These are phyloP conservation scores for Nematodospora anomalae DNA, from an alignment of 1,139 yeast genomes.

Conservation along the genomic window DNA sequence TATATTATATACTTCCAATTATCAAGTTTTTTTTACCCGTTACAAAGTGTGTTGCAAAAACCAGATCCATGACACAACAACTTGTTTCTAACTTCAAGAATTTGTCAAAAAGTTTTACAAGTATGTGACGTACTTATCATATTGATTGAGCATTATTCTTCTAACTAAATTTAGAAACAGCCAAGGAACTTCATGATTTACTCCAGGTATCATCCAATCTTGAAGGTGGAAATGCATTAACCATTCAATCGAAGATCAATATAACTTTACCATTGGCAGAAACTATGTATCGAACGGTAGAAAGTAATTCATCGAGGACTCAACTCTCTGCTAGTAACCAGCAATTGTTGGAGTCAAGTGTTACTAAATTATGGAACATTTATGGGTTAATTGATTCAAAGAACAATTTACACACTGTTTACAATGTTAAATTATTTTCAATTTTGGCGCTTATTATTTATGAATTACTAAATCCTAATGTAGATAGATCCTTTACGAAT, in stretches of 20 bases:
- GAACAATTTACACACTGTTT: conserved; percentile 9
- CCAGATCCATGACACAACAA: conserved; percentile 11
- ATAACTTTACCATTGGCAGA: conserved; percentile 12
- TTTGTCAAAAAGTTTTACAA: conserved; percentile 10
- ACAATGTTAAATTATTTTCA: conserved; percentile 20
- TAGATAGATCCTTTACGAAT: conserved; percentile 19
- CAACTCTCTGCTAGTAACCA: conserved; percentile 8
- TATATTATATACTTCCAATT: no score
- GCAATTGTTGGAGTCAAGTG: conserved; percentile 17
- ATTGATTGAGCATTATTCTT: not conserved
- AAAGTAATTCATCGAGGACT: conserved; percentile 3
- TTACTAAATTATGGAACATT: conserved; percentile 28
- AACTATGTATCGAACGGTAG: conserved; percentile 10
- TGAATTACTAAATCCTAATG: conserved; percentile 17
- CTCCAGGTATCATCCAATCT: conserved; percentile 3
- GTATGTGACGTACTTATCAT: conserved; percentile 4
- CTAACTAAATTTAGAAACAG: conserved; percentile 9
- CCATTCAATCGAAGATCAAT: conserved; percentile 11
- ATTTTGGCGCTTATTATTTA: conserved; percentile 22
- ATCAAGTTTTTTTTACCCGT: no score
- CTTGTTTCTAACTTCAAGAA: conserved; percentile 11
- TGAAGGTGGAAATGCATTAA: conserved; percentile 6
- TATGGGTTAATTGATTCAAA: conserved; percentile 8
- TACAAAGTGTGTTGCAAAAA: conserved; percentile 8
- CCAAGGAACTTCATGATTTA: conserved; percentile 11